phyloP scores from a whole-genome alignment of 257 asterid species.

The Penstemon barbatus region DNA sequence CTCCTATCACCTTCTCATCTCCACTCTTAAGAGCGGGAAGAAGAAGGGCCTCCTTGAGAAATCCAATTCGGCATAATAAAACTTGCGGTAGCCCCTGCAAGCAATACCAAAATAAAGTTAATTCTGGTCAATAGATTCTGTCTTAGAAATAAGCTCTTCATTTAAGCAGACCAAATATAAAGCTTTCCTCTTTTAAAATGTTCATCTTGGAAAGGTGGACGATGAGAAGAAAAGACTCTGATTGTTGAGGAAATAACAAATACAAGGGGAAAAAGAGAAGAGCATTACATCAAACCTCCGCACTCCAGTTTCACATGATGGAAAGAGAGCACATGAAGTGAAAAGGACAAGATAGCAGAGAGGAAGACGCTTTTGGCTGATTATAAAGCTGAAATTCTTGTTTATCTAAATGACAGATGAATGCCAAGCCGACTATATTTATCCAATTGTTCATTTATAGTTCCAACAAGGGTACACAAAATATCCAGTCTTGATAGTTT shows the following conservation, averaged over 20 bases:
- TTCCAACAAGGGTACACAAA: background rate
- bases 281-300: background rate
- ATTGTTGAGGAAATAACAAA: background rate
- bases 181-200: conserved; percentile 12
- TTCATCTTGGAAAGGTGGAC: conserved; percentile 1
- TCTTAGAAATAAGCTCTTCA: conserved; percentile 19
- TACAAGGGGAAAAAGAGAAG: background rate
- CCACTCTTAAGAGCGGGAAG: conserved; percentile 76
- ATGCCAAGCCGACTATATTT: background rate
- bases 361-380: background rate
- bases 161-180: conserved; percentile 2
- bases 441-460: background rate
- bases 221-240: background rate
- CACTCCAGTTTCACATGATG: background rate
- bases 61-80: conserved; percentile 69
- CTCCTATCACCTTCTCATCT: conserved; percentile 72
- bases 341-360: background rate
- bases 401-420: background rate
- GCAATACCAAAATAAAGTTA: conserved; percentile 31
- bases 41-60: conserved; percentile 71
- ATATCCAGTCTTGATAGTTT: background rate
- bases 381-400: conserved; percentile 1
- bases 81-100: conserved; percentile 72
- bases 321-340: conserved; percentile 3
- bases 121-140: conserved; percentile 15